These are phyloP conservation scores for Malassezia cuniculi DNA, from an alignment of 1,284 basidiomycete genomes.

Conservation along the genomic window DNA sequence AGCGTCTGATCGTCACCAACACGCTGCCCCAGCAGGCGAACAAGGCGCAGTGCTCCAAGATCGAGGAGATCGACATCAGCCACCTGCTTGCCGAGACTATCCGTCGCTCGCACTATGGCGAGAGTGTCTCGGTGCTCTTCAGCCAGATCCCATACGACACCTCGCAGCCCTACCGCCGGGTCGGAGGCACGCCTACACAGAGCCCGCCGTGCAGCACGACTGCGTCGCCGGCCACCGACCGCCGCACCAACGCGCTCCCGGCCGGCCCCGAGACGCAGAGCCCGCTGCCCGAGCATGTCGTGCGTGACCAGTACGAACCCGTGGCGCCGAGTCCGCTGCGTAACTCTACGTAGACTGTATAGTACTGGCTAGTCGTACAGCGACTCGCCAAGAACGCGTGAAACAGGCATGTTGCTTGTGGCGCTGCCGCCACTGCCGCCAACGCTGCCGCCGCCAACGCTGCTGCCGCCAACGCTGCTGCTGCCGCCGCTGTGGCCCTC, in stretches of 20 bases:
- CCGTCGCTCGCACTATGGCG: conserved; percentile 56
- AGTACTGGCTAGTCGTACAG: too few relatives aligned
- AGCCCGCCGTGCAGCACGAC: conserved; percentile 9
- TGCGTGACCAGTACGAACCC: too few relatives aligned
- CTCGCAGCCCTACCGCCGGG: conserved; percentile 39
- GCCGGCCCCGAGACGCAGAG: not conserved
- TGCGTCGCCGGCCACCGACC: conserved; percentile 2
- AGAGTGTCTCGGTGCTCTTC: conserved; percentile 38
- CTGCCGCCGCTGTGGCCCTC: too few relatives aligned
- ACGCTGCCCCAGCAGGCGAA: conserved; percentile 84
- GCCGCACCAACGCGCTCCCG: not conserved
- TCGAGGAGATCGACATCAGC: conserved; percentile 82
- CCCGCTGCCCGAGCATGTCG: not conserved
- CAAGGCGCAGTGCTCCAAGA: conserved; percentile 62
- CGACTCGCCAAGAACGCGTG: too few relatives aligned
- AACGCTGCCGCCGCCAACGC: too few relatives aligned
- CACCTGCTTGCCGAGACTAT: conserved; percentile 93
- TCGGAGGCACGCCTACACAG: conserved; percentile 16
- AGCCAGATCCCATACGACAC: conserved; percentile 44
- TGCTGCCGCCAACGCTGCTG: too few relatives aligned
- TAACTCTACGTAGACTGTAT: conserved; percentile 1
- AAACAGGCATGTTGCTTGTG: too few relatives aligned
- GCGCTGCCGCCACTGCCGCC: too few relatives aligned
- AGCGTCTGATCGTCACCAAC: conserved; percentile 96
- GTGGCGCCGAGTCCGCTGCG: conserved; percentile 12